phyloP scores from a whole-genome alignment of 768 basidiomycete species.

The Pleurotus tuber-regium region DNA sequence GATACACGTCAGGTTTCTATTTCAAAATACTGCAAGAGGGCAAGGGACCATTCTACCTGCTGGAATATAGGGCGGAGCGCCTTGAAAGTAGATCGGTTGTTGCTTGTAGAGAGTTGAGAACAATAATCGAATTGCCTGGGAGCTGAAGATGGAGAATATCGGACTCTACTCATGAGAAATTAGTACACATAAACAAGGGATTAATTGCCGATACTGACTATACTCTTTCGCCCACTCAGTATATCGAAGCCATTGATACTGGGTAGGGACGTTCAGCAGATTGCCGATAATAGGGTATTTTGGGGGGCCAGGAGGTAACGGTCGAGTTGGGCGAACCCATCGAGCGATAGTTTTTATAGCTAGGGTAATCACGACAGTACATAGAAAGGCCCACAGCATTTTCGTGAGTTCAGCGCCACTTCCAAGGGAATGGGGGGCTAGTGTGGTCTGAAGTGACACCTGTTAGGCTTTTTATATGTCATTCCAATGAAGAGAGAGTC shows the following conservation, averaged over 20 bases:
- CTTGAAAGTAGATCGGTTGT: conserved; percentile 41
- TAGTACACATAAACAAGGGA: background rate
- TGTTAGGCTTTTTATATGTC: too few species aligned
- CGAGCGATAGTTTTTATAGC: too few species aligned
- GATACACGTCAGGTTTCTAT: too few species aligned
- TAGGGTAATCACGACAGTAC: too few species aligned
- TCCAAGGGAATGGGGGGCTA: too few species aligned
- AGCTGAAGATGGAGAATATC: conserved; percentile 28
- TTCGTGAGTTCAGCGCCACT: too few species aligned
- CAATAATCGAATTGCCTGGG: conserved; percentile 29
- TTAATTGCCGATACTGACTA: conserved; percentile 10
- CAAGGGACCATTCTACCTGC: conserved; percentile 23
- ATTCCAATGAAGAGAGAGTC: too few species aligned
- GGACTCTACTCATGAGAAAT: conserved; percentile 22
- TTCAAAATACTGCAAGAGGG: conserved; percentile 13
- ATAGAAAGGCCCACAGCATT: too few species aligned
- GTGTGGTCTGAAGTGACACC: too few species aligned
- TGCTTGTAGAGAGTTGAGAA: conserved; percentile 32
- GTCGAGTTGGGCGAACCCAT: background rate
- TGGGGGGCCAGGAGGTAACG: conserved; percentile 26
- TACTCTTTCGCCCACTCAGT: conserved; percentile 18
- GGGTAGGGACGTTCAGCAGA: conserved; percentile 17
- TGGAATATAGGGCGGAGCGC: conserved; percentile 37
- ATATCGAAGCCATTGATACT: conserved; percentile 18
- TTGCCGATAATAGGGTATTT: conserved; percentile 24